phyloP scores from a whole-genome alignment of 495 filamentous ascomycete species.

The Tuber microsphaerosporum region DNA sequence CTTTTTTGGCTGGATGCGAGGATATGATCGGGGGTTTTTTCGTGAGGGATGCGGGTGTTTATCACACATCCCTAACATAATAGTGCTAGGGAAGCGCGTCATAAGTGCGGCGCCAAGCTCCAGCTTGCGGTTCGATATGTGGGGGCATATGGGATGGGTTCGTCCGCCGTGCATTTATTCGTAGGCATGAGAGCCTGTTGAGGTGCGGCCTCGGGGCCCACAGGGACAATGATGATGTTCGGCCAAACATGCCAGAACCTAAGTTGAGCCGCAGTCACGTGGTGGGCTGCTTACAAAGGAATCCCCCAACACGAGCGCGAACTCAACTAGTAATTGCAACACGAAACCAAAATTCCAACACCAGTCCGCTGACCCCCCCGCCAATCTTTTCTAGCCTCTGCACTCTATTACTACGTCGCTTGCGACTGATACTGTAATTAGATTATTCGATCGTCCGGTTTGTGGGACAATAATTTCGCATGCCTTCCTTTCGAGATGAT shows the following conservation, averaged over 20 bases:
- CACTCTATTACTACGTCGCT: background rate
- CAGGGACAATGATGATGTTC: background rate
- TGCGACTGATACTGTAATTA: background rate
- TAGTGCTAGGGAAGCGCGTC: too few species aligned
- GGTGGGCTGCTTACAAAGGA: background rate
- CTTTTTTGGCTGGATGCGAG: too few species aligned
- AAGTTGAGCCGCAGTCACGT: background rate
- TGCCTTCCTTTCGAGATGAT: slow-evolving; percentile 73
- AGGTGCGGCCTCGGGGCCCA: background rate
- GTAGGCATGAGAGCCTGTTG: too few species aligned
- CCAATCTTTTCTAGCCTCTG: background rate
- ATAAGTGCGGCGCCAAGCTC: too few species aligned
- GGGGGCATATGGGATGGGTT: too few species aligned
- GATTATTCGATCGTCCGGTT: background rate
- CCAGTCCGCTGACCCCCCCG: background rate
- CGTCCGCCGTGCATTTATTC: too few species aligned
- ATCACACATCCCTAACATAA: too few species aligned
- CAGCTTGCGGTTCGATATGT: too few species aligned
- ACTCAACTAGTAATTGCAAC: background rate
- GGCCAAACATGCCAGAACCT: background rate
- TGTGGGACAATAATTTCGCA: slow-evolving; percentile 35
- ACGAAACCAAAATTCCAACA: background rate
- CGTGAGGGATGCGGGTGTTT: too few species aligned
- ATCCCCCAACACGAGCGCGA: background rate
- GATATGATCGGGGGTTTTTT: too few species aligned